A percentile compares a stretch with the other conserved stretches of the same genome.
Conservation (phyloP, 2,329 filamentous ascomycete genomes). For the Aureobasidium zeae region DNA sequence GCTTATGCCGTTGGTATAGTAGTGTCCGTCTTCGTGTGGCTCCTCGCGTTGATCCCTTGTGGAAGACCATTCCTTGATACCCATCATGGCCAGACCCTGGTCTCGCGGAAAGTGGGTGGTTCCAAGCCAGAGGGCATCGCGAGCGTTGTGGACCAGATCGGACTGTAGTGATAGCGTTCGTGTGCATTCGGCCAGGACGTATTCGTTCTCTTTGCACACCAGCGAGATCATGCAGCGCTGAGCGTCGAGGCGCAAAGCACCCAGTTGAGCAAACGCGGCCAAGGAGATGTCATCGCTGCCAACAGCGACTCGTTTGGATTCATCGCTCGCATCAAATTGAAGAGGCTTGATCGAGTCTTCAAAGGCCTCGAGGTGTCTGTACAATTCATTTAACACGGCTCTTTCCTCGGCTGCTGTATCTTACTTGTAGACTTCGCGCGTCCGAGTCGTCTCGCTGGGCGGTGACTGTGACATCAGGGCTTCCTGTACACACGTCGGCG, state of each 20-base stretch:
- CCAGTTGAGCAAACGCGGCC: constrained; percentile 42
- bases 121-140: constrained; percentile 31
- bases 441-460: neutral
- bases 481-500: too few species aligned
- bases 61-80: constrained; percentile 19
- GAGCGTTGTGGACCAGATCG: constrained; percentile 23
- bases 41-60: constrained; percentile 22
- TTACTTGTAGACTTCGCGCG: constrained; percentile 11
- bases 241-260: constrained; percentile 39
- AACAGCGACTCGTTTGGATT: constrained; percentile 5
- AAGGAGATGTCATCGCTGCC: constrained; percentile 35
- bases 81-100: constrained; percentile 30
- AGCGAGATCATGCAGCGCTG: constrained; percentile 44
- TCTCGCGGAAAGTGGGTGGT: constrained; percentile 25
- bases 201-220: constrained; percentile 39
- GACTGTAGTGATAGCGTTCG: constrained; percentile 35
- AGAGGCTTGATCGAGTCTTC: constrained; percentile 1
- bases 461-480: neutral
- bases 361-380: constrained; percentile 3
- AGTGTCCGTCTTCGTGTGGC: constrained; percentile 17
- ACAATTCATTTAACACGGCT: neutral
- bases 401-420: neutral
- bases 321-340: constrained; percentile 14
- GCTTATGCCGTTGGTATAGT: constrained; percentile 21
- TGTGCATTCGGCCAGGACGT: constrained; percentile 45